Conservation (phyloP, 352 stramenopile genomes). For the Phytophthora crassamura region DNA sequence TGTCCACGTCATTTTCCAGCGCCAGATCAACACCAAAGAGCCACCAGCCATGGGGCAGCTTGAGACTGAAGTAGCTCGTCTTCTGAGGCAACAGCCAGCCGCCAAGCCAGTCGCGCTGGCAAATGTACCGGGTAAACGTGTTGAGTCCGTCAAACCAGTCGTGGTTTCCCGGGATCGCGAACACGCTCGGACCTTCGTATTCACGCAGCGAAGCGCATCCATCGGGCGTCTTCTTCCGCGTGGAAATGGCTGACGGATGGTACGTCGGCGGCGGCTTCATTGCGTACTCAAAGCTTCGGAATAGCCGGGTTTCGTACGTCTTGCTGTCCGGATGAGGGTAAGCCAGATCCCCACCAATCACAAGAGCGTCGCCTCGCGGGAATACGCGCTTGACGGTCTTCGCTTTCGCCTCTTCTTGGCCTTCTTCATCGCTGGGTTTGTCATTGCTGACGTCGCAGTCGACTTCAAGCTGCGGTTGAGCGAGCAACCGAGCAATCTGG, state of each 20-base stretch:
- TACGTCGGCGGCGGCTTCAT: constrained; percentile 91
- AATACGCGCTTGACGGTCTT: constrained; percentile 59
- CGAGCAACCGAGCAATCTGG: constrained; percentile 91
- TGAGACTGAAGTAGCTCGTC: constrained; percentile 92
- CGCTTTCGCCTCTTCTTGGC: constrained; percentile 9
- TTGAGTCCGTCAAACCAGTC: constrained; percentile 95
- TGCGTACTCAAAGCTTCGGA: constrained; percentile 94
- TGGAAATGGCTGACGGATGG: constrained; percentile 90
- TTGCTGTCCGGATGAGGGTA: constrained; percentile 91
- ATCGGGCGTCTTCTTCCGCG: constrained; percentile 74
- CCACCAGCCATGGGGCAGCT: constrained; percentile 93
- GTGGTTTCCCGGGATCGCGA: constrained; percentile 92
- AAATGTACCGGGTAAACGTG: constrained; percentile 93
- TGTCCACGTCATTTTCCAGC: constrained; percentile 94
- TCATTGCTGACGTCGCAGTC: constrained; percentile 51
- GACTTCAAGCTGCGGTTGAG: constrained; percentile 88
- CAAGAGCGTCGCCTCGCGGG: constrained; percentile 85
- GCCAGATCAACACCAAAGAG: constrained; percentile 92
- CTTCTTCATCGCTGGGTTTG: constrained; percentile 10
- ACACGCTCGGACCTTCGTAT: constrained; percentile 77
- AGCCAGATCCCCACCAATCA: constrained; percentile 93
- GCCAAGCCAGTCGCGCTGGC: constrained; percentile 91
- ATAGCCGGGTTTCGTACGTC: constrained; percentile 92
- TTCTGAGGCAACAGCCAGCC: constrained; percentile 93
- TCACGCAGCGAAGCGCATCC: constrained; percentile 54